These are phyloP conservation scores for Leptographium radiaticola DNA, from an alignment of 2,329 filamentous ascomycete genomes.

Conservation along the genomic window DNA sequence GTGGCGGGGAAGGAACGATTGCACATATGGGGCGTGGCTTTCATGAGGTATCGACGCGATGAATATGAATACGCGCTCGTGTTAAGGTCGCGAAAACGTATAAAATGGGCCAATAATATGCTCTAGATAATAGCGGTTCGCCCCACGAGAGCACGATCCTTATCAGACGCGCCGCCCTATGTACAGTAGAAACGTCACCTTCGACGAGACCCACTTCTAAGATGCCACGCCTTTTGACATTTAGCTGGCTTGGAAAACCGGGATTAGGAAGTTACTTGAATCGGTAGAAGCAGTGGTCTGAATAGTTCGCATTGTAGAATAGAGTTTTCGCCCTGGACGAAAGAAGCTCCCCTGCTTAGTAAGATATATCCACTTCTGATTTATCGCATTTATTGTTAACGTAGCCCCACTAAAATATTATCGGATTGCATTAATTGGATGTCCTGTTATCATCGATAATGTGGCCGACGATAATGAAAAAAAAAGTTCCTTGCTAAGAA, in stretches of 20 bases:
- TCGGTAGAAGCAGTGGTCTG: no score
- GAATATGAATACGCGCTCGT: constrained; percentile 5
- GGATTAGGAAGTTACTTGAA: no score
- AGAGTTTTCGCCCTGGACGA: no score
- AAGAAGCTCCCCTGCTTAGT: no score
- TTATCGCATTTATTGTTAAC: neutral
- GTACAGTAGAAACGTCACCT: neutral
- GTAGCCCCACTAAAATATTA: constrained; percentile 2
- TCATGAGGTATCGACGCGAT: constrained; percentile 8
- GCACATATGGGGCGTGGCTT: constrained; percentile 4
- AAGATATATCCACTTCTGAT: neutral
- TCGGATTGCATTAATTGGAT: constrained; percentile 5
- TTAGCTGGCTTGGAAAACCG: no score
- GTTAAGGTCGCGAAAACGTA: constrained; percentile 8
- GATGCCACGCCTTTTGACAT: neutral
- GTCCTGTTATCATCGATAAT: no score
- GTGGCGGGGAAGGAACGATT: constrained; percentile 12
- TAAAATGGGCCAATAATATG: constrained; percentile 5
- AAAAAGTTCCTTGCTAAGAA: neutral
- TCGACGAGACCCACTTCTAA: neutral
- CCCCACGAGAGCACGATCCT: no score
- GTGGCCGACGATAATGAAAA: neutral
- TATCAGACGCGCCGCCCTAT: no score
- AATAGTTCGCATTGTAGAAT: no score
- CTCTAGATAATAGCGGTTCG: no score